Evolutionary conservation across 768 basidiomycete species (phyloP).

Genomic region (Lactarius sp.): DNA sequence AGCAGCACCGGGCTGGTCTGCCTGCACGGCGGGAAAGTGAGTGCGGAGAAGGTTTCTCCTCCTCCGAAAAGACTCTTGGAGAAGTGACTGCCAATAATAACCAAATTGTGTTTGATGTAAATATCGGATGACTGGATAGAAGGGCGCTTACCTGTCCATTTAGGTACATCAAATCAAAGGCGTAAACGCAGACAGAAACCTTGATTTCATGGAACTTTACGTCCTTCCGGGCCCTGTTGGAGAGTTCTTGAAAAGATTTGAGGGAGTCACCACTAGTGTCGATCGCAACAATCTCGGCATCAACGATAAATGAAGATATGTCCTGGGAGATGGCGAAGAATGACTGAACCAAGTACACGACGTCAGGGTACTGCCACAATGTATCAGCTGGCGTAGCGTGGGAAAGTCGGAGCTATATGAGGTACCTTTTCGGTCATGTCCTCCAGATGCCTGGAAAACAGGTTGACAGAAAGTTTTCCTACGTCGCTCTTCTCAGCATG

Average conservation of each 20-base stretch:
- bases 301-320: slow-evolving; percentile 65
- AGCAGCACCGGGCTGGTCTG: slow-evolving; percentile 46
- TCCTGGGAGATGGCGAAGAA: slow-evolving; percentile 43
- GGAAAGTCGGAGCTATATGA: slow-evolving; percentile 13
- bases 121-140: slow-evolving; percentile 8
- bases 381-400: slow-evolving; percentile 16
- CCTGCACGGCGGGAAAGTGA: slow-evolving; percentile 50
- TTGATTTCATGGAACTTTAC: slow-evolving; percentile 70
- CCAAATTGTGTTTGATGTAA: slow-evolving; percentile 14
- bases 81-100: slow-evolving; percentile 47
- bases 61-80: slow-evolving; percentile 63
- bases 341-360: slow-evolving; percentile 50
- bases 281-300: slow-evolving; percentile 85
- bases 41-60: slow-evolving; percentile 61
- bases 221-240: slow-evolving; percentile 79
- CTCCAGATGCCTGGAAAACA: slow-evolving; percentile 88
- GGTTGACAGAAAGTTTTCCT: slow-evolving; percentile 41
- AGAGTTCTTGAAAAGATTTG: slow-evolving; percentile 82
- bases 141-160: slow-evolving; percentile 61
- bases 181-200: slow-evolving; percentile 77
- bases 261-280: slow-evolving; percentile 58
- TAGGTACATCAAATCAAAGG: slow-evolving; percentile 85
- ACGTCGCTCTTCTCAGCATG: slow-evolving; percentile 43
- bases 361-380: slow-evolving; percentile 69
- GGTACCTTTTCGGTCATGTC: slow-evolving; percentile 85